A percentile compares a stretch with the other conserved stretches of the same genome.
These are phyloP conservation scores for Lactifluus piperatus DNA, from an alignment of 768 basidiomycete species.

Conservation along the genomic window DNA sequence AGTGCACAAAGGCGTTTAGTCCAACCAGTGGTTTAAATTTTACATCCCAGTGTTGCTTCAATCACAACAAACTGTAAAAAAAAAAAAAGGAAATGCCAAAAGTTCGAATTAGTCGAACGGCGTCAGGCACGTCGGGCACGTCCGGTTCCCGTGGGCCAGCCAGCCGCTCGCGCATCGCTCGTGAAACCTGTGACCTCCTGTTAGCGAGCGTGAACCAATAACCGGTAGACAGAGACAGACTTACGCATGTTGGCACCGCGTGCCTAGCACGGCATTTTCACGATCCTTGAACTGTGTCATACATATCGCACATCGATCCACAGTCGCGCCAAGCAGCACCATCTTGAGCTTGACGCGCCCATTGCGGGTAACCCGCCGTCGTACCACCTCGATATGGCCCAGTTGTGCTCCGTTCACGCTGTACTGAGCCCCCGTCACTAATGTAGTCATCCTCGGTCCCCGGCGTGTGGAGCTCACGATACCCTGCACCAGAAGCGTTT, in stretches of 20 bases:
- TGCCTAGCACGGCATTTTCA: slow-evolving; percentile 12
- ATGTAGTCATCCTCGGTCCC: not conserved
- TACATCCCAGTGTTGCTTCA: not conserved
- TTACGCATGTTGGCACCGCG: slow-evolving; percentile 19
- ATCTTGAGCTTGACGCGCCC: slow-evolving; percentile 21
- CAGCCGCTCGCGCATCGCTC: slow-evolving; percentile 17
- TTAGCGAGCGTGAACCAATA: not conserved
- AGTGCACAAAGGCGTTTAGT: not conserved
- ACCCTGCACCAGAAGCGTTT: slow-evolving; percentile 2
- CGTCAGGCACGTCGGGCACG: slow-evolving; percentile 12
- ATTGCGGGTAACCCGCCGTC: slow-evolving; percentile 18
- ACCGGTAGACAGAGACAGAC: not conserved
- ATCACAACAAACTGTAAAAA: not conserved
- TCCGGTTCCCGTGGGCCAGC: slow-evolving; percentile 9
- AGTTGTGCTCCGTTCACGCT: slow-evolving; percentile 11
- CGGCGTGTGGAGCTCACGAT: not conserved
- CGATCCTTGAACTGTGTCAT: slow-evolving; percentile 16
- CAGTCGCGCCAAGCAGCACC: slow-evolving; percentile 12
- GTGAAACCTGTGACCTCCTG: slow-evolving; percentile 11
- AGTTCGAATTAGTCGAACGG: slow-evolving; percentile 9
- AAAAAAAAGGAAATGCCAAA: not conserved
- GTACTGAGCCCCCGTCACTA: not conserved
- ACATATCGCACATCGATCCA: slow-evolving; percentile 19
- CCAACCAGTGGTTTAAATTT: slow-evolving; percentile 4
- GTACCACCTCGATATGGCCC: slow-evolving; percentile 14